A percentile compares a stretch with the other conserved stretches of the same genome.
phyloP scores from a whole-genome alignment of 2,329 filamentous ascomycete species.

The Verticillium zaregamsianum region DNA sequence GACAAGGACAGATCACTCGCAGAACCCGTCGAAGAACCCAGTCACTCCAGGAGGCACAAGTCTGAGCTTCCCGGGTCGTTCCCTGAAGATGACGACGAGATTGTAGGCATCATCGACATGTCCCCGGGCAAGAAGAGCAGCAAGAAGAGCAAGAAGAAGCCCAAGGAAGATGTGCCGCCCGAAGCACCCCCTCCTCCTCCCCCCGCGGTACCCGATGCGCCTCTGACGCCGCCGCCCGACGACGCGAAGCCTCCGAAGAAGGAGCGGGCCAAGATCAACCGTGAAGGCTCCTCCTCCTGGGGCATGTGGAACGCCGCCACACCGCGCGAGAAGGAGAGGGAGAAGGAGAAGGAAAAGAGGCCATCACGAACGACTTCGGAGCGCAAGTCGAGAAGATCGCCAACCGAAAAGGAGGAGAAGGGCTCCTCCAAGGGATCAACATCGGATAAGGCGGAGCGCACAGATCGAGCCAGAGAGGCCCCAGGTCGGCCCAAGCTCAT shows the following conservation, averaged over 20 bases:
- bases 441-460: conserved; percentile 64
- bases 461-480: conserved; percentile 34
- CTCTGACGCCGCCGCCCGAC: conserved; percentile 46
- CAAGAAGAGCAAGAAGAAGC: conserved; percentile 38
- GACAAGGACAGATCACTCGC: conserved; percentile 30
- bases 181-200: conserved; percentile 21
- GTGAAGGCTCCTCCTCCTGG: conserved; percentile 67
- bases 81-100: conserved; percentile 47
- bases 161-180: conserved; percentile 26
- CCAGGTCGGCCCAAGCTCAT: conserved; percentile 53
- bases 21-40: conserved; percentile 19
- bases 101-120: conserved; percentile 48
- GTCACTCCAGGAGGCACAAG: conserved; percentile 17
- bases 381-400: conserved; percentile 56
- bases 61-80: conserved; percentile 53
- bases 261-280: conserved; percentile 72
- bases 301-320: conserved; percentile 63
- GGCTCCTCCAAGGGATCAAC: conserved; percentile 63
- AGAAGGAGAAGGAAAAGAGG: conserved; percentile 54
- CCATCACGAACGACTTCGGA: conserved; percentile 19
- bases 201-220: conserved; percentile 42
- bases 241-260: conserved; percentile 61
- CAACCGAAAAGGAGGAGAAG: conserved; percentile 59
- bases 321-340: conserved; percentile 28
- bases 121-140: conserved; percentile 37